Percentiles rank a stretch among this genome's conserved stretches.
Evolutionary conservation across 192 early-diverging fungal species (phyloP).

Genomic region (Haplosporangium gracile): DNA sequence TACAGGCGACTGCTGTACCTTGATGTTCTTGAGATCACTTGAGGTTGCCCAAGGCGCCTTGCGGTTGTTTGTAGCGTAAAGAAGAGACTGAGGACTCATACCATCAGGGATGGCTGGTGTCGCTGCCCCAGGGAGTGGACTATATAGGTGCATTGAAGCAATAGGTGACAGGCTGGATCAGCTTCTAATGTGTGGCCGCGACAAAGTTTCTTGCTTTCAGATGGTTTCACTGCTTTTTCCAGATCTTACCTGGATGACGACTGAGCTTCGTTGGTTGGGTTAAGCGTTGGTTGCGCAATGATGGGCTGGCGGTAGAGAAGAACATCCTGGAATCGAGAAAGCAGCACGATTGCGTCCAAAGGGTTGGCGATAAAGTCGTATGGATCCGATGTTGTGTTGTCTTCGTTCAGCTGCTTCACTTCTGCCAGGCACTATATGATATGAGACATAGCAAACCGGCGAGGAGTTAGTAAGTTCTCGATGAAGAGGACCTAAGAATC

Average conservation of each 20-base stretch:
- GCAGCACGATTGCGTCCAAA: slow-evolving; percentile 65
- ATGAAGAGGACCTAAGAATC: too few relatives aligned
- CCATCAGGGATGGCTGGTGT: slow-evolving; percentile 64
- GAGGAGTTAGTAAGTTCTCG: background rate
- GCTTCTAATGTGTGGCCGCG: background rate
- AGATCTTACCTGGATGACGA: slow-evolving; percentile 15
- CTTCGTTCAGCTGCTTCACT: slow-evolving; percentile 57
- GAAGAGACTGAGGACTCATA: slow-evolving; percentile 64
- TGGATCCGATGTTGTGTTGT: slow-evolving; percentile 62
- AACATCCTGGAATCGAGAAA: slow-evolving; percentile 72
- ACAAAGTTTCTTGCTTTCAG: background rate
- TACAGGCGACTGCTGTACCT: slow-evolving; percentile 20
- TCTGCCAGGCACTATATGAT: slow-evolving; percentile 49
- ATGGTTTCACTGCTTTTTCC: background rate
- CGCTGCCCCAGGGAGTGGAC: slow-evolving; percentile 18
- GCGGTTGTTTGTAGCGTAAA: slow-evolving; percentile 76
- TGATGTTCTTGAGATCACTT: slow-evolving; percentile 46
- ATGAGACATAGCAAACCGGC: background rate
- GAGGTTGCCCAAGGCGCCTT: slow-evolving; percentile 77
- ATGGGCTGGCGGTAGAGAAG: slow-evolving; percentile 71
- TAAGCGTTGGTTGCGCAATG: slow-evolving; percentile 2
- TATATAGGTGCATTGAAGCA: background rate
- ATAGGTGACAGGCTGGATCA: background rate
- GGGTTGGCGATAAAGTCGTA: slow-evolving; percentile 69
- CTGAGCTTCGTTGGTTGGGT: background rate